Percentiles rank a stretch among this genome's conserved stretches.
These are phyloP conservation scores for Pleurotus djamor DNA, from an alignment of 768 basidiomycete genomes.

Conservation along the genomic window DNA sequence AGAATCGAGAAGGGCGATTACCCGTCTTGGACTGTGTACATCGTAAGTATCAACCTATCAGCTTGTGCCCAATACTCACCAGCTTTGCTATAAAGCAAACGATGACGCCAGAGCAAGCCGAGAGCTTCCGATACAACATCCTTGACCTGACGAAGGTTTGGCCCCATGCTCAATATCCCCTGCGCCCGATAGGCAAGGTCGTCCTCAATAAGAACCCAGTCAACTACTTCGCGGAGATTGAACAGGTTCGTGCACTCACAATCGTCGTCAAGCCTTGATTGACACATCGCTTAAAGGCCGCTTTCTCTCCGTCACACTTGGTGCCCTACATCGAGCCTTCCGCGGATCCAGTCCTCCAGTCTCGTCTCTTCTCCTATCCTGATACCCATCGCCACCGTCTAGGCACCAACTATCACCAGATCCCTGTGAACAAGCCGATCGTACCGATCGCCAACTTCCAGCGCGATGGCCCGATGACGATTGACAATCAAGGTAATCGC, in stretches of 20 bases:
- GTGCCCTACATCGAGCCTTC: slow-evolving; percentile 89
- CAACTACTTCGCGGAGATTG: slow-evolving; percentile 95
- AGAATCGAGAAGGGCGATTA: slow-evolving; percentile 77
- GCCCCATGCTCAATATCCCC: slow-evolving; percentile 86
- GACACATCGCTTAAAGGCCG: slow-evolving; percentile 39
- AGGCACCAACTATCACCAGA: slow-evolving; percentile 77
- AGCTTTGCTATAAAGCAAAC: slow-evolving; percentile 58
- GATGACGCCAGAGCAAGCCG: slow-evolving; percentile 91
- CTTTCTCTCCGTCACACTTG: slow-evolving; percentile 87
- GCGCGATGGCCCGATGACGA: slow-evolving; percentile 71
- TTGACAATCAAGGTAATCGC: slow-evolving; percentile 76
- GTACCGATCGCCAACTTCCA: slow-evolving; percentile 87
- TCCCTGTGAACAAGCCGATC: slow-evolving; percentile 84
- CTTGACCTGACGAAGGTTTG: slow-evolving; percentile 92
- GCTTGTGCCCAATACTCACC: background rate
- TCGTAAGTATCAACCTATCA: slow-evolving; percentile 43
- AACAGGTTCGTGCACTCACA: slow-evolving; percentile 60
- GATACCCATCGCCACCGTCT: slow-evolving; percentile 87
- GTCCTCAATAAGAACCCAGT: slow-evolving; percentile 75
- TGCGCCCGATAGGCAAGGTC: slow-evolving; percentile 84
- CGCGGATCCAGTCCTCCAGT: slow-evolving; percentile 91
- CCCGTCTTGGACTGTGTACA: slow-evolving; percentile 88
- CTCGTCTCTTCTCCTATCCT: slow-evolving; percentile 93
- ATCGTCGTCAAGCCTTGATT: slow-evolving; percentile 17
- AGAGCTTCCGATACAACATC: slow-evolving; percentile 87